Percentiles rank a stretch among this genome's conserved stretches.
These are phyloP conservation scores for Triticum timopheevii DNA, from an alignment of 176 grass and related monocot genomes.

Conservation along the genomic window DNA sequence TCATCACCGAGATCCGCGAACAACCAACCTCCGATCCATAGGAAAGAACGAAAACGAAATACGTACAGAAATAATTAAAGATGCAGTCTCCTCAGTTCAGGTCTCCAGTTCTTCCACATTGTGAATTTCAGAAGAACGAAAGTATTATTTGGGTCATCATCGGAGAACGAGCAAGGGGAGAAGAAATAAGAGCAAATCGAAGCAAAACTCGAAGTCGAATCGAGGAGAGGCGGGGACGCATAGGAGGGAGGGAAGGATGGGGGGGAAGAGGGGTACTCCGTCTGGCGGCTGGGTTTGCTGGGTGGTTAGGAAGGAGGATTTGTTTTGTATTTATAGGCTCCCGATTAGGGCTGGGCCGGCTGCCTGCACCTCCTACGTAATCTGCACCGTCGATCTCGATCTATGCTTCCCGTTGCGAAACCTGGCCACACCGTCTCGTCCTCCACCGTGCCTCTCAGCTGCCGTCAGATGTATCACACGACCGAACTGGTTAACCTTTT, in stretches of 20 bases:
- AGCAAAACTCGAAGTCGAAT: background rate
- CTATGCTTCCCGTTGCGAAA: background rate
- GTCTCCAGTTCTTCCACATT: constrained; percentile 54
- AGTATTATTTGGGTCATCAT: constrained; percentile 47
- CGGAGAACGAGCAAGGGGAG: background rate
- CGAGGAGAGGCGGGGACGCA: background rate
- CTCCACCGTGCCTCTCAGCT: no score
- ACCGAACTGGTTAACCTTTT: no score
- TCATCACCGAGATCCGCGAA: constrained; percentile 11
- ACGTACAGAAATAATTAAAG: background rate
- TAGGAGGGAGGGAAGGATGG: background rate
- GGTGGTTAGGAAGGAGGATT: background rate
- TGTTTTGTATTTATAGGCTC: background rate
- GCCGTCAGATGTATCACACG: no score
- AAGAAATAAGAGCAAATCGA: background rate
- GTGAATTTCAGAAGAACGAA: constrained; percentile 56
- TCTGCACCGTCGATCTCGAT: background rate
- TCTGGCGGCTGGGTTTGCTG: constrained; percentile 7
- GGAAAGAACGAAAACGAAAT: background rate
- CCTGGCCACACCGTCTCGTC: no score
- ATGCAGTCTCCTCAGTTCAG: constrained; percentile 42
- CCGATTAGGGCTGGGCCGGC: constrained; percentile 14
- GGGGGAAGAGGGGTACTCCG: background rate
- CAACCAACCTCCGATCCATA: background rate
- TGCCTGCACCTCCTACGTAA: background rate